Base-by-base conservation (phyloP, 306 rosid species). In the Ziziphus jujuba region DNA sequence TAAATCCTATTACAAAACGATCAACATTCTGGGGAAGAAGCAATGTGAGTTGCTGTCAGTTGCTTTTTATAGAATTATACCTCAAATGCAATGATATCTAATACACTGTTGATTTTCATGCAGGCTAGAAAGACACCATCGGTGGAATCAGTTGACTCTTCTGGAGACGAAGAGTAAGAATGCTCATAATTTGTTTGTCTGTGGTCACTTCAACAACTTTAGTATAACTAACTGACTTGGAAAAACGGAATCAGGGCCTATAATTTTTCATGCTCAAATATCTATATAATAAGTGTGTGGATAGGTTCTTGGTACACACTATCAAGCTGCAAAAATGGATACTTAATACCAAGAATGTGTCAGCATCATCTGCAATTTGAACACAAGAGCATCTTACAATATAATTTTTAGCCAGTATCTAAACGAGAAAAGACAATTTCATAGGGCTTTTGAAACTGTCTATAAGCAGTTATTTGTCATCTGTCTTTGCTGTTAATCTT, bases 101-200 rank as follows among this genome's bases (percentile, higher is more conserved):
- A 77, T 68, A 34, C 47, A 56, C 34, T 59, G 69, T 61, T 78
- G 35, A 71, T 75, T 78, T 19, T 68, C 77, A 22, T 71, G 67
- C 96, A 90, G 99, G 89, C 86, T 17, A 88, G 95, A 77, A 95
- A 91, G 87, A 87, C 97, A 5, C 92, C 86, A 1, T 90, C 96
- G 33, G 84, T 88, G 82, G 99, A 95, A 77, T 90, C 99, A 9
- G 92, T 88, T 38, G 99, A 95, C 74, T 95, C 99, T 73, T 88
- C 97, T 43, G 97, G 96, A 75, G 99, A 95, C 81, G 99, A 95
- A 79, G 99, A 95, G 99, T 95, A 85, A 87, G 99, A 80, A 43
- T 63, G 22, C 11, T 16, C 11, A 50, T 16, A 4, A 50, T 9
- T 50, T 16, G 55, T 16, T 16, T 1, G 17, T 49, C 22, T 50